phyloP scores from a whole-genome alignment of 805 yeast species.

The Myxozyma sirexii region DNA sequence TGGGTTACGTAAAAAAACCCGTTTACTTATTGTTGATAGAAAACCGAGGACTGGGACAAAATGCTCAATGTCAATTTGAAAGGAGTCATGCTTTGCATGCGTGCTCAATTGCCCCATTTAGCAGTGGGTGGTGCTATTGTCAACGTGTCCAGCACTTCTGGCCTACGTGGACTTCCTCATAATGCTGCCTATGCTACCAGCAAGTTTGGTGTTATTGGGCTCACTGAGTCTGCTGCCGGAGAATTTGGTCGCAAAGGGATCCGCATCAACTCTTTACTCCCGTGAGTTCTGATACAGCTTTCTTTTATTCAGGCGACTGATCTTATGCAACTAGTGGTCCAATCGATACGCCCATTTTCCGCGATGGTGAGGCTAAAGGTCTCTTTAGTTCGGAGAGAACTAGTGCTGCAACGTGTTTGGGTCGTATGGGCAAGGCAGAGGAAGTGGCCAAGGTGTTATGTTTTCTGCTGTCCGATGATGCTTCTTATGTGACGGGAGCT shows the following conservation, averaged over 20 bases:
- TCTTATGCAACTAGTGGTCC: no score
- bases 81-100: neutral
- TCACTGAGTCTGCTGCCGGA: neutral
- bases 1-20: neutral
- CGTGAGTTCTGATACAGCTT: no score
- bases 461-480: neutral
- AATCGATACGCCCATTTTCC: neutral
- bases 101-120: neutral
- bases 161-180: neutral
- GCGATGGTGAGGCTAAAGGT: neutral
- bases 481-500: neutral
- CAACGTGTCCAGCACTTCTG: neutral
- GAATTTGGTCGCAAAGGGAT: neutral
- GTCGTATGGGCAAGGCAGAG: neutral
- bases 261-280: neutral
- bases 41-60: neutral
- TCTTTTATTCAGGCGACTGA: no score
- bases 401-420: neutral
- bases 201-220: neutral
- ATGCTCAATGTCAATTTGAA: neutral
- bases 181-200: neutral
- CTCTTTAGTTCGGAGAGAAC: neutral
- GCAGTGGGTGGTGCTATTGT: neutral
- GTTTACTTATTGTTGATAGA: no score
- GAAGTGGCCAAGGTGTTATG: neutral